Evolutionary conservation across 805 yeast genomes (phyloP).

Genomic region (Candida railenensis): DNA sequence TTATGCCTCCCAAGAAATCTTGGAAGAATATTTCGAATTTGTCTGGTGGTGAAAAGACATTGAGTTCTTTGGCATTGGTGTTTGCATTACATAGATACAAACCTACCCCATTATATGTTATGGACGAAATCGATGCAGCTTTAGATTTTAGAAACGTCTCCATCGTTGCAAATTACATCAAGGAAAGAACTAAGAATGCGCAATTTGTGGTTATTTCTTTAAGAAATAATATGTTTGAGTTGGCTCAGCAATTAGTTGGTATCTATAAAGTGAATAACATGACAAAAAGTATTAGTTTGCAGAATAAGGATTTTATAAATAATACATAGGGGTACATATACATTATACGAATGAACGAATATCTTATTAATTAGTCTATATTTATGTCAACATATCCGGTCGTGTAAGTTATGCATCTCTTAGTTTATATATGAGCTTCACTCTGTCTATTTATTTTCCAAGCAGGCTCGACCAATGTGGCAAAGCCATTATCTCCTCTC

Average conservation of each 20-base stretch:
- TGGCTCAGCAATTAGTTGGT: slow-evolving; percentile 92
- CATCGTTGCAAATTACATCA: slow-evolving; percentile 95
- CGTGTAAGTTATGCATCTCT: too few species aligned
- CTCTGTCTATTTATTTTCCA: slow-evolving; percentile 11
- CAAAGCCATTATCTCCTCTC: slow-evolving; percentile 70
- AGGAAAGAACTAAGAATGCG: slow-evolving; percentile 92
- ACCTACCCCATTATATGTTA: slow-evolving; percentile 95
- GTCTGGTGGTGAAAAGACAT: slow-evolving; percentile 97
- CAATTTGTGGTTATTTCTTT: slow-evolving; percentile 94
- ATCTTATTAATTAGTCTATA: not conserved
- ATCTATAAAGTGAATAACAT: slow-evolving; percentile 89
- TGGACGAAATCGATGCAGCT: slow-evolving; percentile 99
- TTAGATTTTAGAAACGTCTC: slow-evolving; percentile 95
- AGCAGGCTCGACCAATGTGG: slow-evolving; percentile 42
- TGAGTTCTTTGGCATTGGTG: slow-evolving; percentile 90
- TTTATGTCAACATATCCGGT: too few species aligned
- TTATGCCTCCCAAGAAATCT: slow-evolving; percentile 98
- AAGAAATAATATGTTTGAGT: slow-evolving; percentile 96
- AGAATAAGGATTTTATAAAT: slow-evolving; percentile 53
- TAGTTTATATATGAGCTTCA: slow-evolving; percentile 9
- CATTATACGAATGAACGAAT: not conserved
- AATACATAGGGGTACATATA: not conserved
- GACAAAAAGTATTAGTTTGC: slow-evolving; percentile 80
- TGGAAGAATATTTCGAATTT: slow-evolving; percentile 95
- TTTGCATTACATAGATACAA: slow-evolving; percentile 94